Percentiles rank a stretch among this genome's conserved stretches.
These are phyloP conservation scores for Coemansia javaensis DNA, from an alignment of 192 early-diverging fungal species.

Conservation along the genomic window DNA sequence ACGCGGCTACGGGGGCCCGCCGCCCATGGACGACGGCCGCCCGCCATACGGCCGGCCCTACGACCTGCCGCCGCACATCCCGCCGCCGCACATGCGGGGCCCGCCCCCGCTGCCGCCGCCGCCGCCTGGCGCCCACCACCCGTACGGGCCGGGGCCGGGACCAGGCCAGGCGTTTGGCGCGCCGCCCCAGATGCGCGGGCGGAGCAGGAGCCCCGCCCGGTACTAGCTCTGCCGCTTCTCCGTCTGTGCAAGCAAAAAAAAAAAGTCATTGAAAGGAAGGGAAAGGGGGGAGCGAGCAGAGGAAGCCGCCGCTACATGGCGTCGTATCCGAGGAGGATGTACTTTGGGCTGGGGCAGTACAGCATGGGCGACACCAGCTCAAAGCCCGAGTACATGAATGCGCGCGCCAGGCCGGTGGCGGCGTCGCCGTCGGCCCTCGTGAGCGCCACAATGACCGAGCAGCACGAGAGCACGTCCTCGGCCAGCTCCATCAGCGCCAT, in stretches of 20 bases:
- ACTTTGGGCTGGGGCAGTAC: constrained; percentile 54
- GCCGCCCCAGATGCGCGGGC: constrained; percentile 17
- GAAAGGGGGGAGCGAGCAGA: neutral
- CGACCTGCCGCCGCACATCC: neutral
- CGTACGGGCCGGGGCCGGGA: neutral
- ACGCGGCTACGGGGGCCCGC: neutral
- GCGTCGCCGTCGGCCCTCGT: constrained; percentile 14
- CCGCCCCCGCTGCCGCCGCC: constrained; percentile 7
- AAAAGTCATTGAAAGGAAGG: constrained; percentile 1
- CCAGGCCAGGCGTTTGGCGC: constrained; percentile 14
- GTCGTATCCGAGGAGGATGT: constrained; percentile 57
- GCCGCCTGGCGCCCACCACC: too few species aligned
- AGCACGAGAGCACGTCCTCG: constrained; percentile 40
- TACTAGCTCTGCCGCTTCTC: too few species aligned
- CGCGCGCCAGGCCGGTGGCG: constrained; percentile 51
- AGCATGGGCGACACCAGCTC: constrained; percentile 54
- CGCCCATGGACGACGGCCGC: neutral
- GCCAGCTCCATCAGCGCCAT: constrained; percentile 52
- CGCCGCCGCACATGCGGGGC: constrained; percentile 8
- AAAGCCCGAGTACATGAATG: constrained; percentile 65
- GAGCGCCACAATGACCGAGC: constrained; percentile 35
- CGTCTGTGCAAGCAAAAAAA: neutral
- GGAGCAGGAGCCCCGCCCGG: neutral
- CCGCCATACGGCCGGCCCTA: neutral
- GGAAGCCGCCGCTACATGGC: constrained; percentile 23